These are phyloP conservation scores for Moniliella sp. DNA, from an alignment of 1,284 basidiomycete species.

Conservation along the genomic window DNA sequence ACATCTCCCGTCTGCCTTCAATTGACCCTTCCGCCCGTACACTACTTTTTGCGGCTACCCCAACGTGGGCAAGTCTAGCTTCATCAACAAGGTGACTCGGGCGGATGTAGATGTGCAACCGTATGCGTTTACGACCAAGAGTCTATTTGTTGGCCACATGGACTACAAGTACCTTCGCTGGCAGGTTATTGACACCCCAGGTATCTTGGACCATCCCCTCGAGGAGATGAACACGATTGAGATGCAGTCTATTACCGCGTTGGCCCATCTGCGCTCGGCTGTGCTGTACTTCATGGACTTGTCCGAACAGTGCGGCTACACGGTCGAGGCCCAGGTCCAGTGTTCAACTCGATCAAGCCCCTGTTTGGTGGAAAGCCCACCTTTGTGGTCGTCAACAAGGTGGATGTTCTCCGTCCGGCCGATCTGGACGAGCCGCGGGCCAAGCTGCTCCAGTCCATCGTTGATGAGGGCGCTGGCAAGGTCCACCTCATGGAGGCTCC, in stretches of 20 bases:
- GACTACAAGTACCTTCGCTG: slow-evolving; percentile 34
- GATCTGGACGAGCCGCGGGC: slow-evolving; percentile 23
- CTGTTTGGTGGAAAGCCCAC: slow-evolving; percentile 32
- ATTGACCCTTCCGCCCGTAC: slow-evolving; percentile 29
- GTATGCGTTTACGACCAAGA: slow-evolving; percentile 33
- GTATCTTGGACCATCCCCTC: slow-evolving; percentile 30
- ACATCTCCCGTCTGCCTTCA: slow-evolving; percentile 32
- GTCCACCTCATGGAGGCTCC: slow-evolving; percentile 24
- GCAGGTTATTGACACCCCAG: slow-evolving; percentile 33
- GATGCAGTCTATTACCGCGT: slow-evolving; percentile 33
- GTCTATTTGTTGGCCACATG: slow-evolving; percentile 33
- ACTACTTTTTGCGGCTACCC: slow-evolving; percentile 30
- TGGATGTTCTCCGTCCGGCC: slow-evolving; percentile 17
- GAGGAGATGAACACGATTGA: slow-evolving; percentile 35
- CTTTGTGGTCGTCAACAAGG: slow-evolving; percentile 30
- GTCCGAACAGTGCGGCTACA: slow-evolving; percentile 32
- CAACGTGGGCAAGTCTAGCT: slow-evolving; percentile 32
- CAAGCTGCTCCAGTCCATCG: slow-evolving; percentile 16
- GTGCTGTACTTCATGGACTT: slow-evolving; percentile 34
- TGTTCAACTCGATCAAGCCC: slow-evolving; percentile 33
- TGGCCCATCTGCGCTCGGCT: slow-evolving; percentile 27
- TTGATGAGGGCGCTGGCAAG: slow-evolving; percentile 23
- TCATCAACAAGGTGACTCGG: slow-evolving; percentile 32
- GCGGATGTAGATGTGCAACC: slow-evolving; percentile 33
- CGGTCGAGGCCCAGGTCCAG: slow-evolving; percentile 30